phyloP scores from a whole-genome alignment of 441 rosid genomes.

The Croton setiger region DNA sequence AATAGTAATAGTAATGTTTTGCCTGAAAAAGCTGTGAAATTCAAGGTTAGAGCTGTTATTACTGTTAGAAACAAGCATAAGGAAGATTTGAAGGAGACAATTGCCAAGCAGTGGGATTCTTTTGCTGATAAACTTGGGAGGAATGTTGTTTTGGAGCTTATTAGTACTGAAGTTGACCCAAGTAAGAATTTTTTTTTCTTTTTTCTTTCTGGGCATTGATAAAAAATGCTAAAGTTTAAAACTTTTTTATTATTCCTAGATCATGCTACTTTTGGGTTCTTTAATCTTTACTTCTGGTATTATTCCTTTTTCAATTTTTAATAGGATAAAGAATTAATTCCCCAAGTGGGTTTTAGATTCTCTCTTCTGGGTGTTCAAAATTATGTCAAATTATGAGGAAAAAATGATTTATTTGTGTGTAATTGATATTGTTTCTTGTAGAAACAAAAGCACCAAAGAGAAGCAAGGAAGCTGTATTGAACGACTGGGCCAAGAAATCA shows the following conservation, averaged over 20 bases:
- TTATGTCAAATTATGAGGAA: not conserved
- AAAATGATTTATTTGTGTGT: not conserved
- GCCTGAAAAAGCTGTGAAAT: conserved; percentile 42
- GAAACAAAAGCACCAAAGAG: conserved; percentile 76
- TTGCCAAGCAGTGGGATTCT: conserved; percentile 68
- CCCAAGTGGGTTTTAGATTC: not conserved
- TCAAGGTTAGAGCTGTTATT: conserved; percentile 70
- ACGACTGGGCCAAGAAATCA: conserved; percentile 81
- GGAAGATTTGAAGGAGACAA: conserved; percentile 66
- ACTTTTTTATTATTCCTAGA: not conserved
- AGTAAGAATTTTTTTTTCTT: conserved; percentile 42
- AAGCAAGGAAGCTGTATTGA: conserved; percentile 62
- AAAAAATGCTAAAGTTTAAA: not conserved
- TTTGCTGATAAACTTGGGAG: conserved; percentile 69
- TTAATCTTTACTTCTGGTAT: not conserved
- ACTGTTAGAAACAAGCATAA: conserved; percentile 78
- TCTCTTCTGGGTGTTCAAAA: conserved; percentile 8
- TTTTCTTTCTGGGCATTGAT: not conserved
- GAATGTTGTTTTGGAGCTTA: conserved; percentile 77
- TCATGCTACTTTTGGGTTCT: not conserved
- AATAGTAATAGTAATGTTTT: conserved; percentile 15
- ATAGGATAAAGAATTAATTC: not conserved
- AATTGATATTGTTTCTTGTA: conserved; percentile 15
- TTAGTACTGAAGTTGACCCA: conserved; percentile 75
- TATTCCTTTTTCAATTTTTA: not conserved